Evolutionary conservation across 768 basidiomycete species (phyloP), one percentile per base, ranked within the genome.

Genomic region (Termitomyces sp.): DNA sequence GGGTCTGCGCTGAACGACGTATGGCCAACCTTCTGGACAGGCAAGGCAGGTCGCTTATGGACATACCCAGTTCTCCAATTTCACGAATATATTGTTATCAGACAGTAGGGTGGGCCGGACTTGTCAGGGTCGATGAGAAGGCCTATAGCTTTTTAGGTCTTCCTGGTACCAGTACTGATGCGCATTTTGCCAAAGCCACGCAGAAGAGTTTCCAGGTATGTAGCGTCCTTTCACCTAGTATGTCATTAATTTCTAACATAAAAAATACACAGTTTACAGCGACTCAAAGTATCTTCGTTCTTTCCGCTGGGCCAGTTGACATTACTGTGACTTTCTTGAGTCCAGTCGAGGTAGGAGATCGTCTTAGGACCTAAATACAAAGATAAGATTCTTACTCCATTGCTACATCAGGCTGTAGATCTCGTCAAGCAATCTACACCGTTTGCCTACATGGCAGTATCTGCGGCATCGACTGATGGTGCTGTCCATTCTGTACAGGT

Each of bases 21-120:
- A 25, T 87, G 85, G 84, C 80, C 85, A 0, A 76, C 72, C 3
- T 88, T 88, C 61, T 88, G 87, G 85, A 82, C 81, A 41, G 83
- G 84, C 69, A 73, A 61, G 82, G 82, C 56, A 46, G 6, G 5
- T 40, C 20, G n/a, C 9, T 22, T 25, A 29, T 16, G 2, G 15
- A 25, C 35, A 56, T 20, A 3, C 20, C 22, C 11, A 41, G 22
- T 13, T 38, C 35, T 20, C n/a, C 38, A 46, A n/a, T 16, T 20
- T 12, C n/a, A 10, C 15, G 9, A 18, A 22, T 10, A 39, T n/a
- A n/a, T n/a, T n/a, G n/a, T n/a, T 11, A 86, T n/a, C n/a, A n/a
- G 84, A 80, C 73, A 50, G 62, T 84, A 29, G 84, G 83, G 13
- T 88, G 85, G 84, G 78, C 82, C 9, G 84, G 84, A 0, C 81